Evolutionary conservation across 148 eudicot genomes (phyloP), one percentile per base, ranked within the genome.

Genomic region (Spergularia marina): DNA sequence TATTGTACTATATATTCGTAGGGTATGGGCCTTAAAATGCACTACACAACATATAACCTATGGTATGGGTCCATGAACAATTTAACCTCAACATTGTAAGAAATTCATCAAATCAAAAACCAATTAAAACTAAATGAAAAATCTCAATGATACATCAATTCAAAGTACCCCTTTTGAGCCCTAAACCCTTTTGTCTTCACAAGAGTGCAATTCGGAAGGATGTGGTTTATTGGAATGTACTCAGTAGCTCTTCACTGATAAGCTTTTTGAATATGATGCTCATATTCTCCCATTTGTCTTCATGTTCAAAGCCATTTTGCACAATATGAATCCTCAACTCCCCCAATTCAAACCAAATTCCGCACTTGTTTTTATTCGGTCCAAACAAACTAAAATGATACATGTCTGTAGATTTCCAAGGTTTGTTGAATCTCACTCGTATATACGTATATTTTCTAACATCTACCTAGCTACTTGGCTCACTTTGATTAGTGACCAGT

Each of bases 71-170:
- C 74, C 66, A 47, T 78, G 21, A 47, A 60, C 49, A 69, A 70
- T 51, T 20, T 15, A 62, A 44, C 65, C 66, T 6, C 16, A 53
- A 70, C 25, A 57, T 25, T 69, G 30, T 52, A 77, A 53, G 1
- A 53, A 62, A 7, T 6, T 57, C 13, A 75, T n/a, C 17, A 18
- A 55, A 4, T 30, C 5, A 15, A 52, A 30, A 51, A 1, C 12
- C 7, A 36, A 44, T 9, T 25, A 11, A 51, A 14, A 25, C 54
- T 12, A 25, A 23, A 51, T 57, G 10, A 21, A 40, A 17, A 51
- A 61, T 1, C 10, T 21, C 21, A 59, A 72, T 72, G 83, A 81
- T 55, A 76, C 61, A 77, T 81, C 83, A 81, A 73, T 72, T 81
- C 83, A 81, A 76, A 81, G 36, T 47, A 6, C 23, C 58, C 44